Evolutionary conservation across 352 stramenopile genomes (phyloP).

Genomic region (Phytopythium chamaehyphon): DNA sequence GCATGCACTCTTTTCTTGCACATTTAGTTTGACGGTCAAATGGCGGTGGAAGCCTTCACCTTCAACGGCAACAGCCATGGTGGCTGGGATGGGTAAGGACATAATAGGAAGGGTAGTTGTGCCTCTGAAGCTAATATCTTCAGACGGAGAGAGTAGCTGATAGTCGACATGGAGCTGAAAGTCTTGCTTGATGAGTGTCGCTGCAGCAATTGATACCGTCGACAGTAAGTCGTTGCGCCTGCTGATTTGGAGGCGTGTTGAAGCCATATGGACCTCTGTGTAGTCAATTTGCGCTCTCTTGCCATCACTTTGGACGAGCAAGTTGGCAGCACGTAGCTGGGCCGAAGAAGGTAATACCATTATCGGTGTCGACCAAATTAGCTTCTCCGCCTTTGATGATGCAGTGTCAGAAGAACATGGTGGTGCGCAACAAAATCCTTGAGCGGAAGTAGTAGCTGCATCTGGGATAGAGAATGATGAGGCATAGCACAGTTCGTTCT

Average conservation of each 20-base stretch:
- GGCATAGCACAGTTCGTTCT: constrained; percentile 21
- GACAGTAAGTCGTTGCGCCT: too few species aligned
- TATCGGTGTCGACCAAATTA: constrained; percentile 11
- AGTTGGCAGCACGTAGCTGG: neutral
- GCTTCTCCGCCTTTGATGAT: neutral
- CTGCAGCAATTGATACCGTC: too few species aligned
- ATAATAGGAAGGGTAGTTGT: constrained; percentile 5
- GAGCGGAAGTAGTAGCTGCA: neutral
- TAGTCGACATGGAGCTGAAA: constrained; percentile 11
- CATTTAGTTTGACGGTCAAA: constrained; percentile 27
- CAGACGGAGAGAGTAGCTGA: neutral
- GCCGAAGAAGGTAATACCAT: constrained; percentile 9
- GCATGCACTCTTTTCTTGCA: constrained; percentile 13
- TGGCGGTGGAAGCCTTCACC: constrained; percentile 46
- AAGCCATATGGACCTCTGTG: too few species aligned
- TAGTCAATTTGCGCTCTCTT: too few species aligned
- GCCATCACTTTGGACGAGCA: too few species aligned
- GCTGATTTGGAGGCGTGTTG: too few species aligned
- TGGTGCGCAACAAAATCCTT: neutral
- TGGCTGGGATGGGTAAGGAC: neutral
- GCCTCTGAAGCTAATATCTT: neutral
- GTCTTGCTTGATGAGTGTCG: too few species aligned
- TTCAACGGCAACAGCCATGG: constrained; percentile 16
- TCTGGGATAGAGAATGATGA: constrained; percentile 27
- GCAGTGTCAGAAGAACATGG: neutral